Evolutionary conservation across 2,329 filamentous ascomycete species (phyloP).

Genomic region (Verticillium isaacii): DNA sequence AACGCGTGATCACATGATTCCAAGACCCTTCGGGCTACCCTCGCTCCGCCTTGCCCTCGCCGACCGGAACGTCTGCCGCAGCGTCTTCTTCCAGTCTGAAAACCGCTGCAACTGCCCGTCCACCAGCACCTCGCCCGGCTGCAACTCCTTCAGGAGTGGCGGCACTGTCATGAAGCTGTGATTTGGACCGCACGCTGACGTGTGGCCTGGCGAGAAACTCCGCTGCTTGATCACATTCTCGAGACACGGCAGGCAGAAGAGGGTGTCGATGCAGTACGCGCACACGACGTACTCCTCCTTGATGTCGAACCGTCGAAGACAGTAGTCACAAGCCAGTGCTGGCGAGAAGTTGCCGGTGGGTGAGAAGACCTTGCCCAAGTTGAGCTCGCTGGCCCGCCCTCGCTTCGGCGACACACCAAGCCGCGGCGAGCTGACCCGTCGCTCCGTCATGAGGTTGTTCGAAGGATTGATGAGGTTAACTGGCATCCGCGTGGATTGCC

Average conservation of each 20-base stretch:
- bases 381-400: constrained; percentile 10
- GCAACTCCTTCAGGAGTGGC: constrained; percentile 26
- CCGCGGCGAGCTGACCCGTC: constrained; percentile 8
- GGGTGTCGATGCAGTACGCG: constrained; percentile 30
- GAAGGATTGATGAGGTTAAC: background rate
- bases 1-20: background rate
- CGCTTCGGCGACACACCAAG: constrained; percentile 9
- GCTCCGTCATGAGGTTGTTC: constrained; percentile 14
- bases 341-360: constrained; percentile 4
- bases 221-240: constrained; percentile 21
- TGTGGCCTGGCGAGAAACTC: constrained; percentile 20
- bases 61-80: constrained; percentile 20
- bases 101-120: constrained; percentile 26
- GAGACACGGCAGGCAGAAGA: constrained; percentile 29
- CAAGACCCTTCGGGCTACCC: constrained; percentile 1
- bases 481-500: constrained; percentile 30
- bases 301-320: constrained; percentile 26
- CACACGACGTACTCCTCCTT: constrained; percentile 29
- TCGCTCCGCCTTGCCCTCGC: background rate
- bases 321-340: constrained; percentile 27
- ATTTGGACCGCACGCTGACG: constrained; percentile 20
- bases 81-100: constrained; percentile 27
- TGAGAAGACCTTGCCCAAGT: constrained; percentile 17
- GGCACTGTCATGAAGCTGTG: constrained; percentile 35
- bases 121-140: constrained; percentile 33